Conservation (phyloP, 2,329 filamentous ascomycete genomes). For the Colletotrichum ledebouriae region DNA sequence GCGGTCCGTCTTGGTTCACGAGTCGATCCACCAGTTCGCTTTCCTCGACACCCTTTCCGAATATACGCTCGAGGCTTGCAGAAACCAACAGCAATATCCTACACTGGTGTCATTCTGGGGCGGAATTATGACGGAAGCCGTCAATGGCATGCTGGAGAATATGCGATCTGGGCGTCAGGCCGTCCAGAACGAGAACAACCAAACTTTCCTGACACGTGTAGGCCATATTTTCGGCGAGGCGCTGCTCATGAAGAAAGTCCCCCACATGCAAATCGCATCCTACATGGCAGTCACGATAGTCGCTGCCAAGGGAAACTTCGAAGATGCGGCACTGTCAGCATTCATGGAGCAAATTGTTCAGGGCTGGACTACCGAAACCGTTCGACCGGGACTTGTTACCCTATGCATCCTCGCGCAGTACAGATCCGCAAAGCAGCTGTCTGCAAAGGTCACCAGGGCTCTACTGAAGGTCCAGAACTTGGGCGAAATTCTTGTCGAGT, state of each 20-base stretch:
- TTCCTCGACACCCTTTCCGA: constrained; percentile 84
- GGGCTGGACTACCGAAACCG: constrained; percentile 81
- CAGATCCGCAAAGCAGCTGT: constrained; percentile 77
- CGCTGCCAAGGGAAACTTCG: constrained; percentile 83
- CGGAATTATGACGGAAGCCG: constrained; percentile 85
- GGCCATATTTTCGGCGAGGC: constrained; percentile 81
- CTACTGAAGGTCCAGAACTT: constrained; percentile 75
- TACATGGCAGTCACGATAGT: constrained; percentile 93
- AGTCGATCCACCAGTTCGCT: constrained; percentile 81
- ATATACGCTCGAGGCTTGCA: constrained; percentile 82
- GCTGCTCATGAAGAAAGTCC: constrained; percentile 79
- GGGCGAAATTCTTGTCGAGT: constrained; percentile 68
- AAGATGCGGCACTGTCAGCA: constrained; percentile 83
- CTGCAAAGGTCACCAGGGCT: constrained; percentile 77
- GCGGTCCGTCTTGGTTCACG: constrained; percentile 84
- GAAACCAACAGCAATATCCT: constrained; percentile 79
- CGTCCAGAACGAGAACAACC: constrained; percentile 84
- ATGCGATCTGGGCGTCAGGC: constrained; percentile 80
- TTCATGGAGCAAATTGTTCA: constrained; percentile 90
- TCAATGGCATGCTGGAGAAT: constrained; percentile 84
- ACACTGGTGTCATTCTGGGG: constrained; percentile 92
- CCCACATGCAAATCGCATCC: constrained; percentile 85
- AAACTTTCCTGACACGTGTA: constrained; percentile 78
- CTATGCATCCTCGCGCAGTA: constrained; percentile 86
- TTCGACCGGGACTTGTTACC: constrained; percentile 81